Conservation (phyloP, 257 asterid species). For the Przewalskia tangutica region DNA sequence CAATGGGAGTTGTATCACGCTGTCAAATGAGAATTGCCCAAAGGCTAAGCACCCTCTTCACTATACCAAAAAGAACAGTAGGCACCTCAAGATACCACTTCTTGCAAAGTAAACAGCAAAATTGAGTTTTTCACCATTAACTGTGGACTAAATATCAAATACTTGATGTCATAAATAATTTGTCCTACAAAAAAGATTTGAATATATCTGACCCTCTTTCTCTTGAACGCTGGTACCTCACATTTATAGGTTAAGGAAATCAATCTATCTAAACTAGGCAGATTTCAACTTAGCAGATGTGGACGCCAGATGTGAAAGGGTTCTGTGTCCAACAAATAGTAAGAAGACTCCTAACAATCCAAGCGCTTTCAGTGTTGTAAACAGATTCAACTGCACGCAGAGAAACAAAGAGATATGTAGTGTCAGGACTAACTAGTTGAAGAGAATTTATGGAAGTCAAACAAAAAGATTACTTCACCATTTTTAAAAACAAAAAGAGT, state of each 20-base stretch:
- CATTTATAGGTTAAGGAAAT: neutral
- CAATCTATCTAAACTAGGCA: slow-evolving; percentile 23
- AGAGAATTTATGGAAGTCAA: neutral
- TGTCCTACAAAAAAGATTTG: neutral
- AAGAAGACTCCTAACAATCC: slow-evolving; percentile 77
- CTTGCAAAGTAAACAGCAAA: neutral
- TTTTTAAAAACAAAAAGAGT: neutral
- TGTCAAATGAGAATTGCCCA: neutral
- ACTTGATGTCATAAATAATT: neutral
- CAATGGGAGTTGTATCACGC: neutral
- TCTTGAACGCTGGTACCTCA: neutral
- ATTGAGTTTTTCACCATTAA: neutral
- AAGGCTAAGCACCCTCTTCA: neutral
- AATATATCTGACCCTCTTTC: neutral
- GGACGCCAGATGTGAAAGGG: slow-evolving; percentile 85
- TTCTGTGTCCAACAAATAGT: slow-evolving; percentile 81
- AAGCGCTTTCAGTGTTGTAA: slow-evolving; percentile 80
- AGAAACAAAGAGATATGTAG: neutral
- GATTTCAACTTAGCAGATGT: slow-evolving; percentile 78
- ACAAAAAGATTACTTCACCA: neutral
- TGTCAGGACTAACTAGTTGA: neutral
- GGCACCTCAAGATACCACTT: neutral
- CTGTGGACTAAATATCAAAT: neutral
- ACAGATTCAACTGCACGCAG: slow-evolving; percentile 72
- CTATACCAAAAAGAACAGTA: neutral